These are phyloP conservation scores for Pythium apleroticum DNA, from an alignment of 352 stramenopile genomes.

Conservation along the genomic window DNA sequence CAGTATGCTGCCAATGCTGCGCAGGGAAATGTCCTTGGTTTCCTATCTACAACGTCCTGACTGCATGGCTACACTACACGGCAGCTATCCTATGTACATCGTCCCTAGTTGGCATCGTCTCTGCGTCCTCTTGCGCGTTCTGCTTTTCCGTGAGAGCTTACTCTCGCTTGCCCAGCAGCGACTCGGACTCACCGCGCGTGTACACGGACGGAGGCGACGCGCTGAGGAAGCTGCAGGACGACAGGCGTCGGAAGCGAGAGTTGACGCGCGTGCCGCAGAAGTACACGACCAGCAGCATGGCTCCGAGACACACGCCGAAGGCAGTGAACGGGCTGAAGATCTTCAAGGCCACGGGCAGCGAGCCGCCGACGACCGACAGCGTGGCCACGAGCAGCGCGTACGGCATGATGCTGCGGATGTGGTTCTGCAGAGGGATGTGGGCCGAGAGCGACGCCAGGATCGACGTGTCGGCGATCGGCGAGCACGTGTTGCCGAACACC, in stretches of 20 bases:
- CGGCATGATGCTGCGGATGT: slow-evolving; percentile 83
- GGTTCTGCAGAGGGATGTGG: slow-evolving; percentile 75
- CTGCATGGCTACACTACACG: background rate
- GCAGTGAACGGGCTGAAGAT: slow-evolving; percentile 78
- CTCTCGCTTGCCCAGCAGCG: slow-evolving; percentile 40
- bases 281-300: slow-evolving; percentile 74
- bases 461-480: slow-evolving; percentile 93
- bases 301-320: slow-evolving; percentile 71
- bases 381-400: slow-evolving; percentile 76
- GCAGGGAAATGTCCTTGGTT: background rate
- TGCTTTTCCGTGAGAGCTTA: too few relatives aligned
- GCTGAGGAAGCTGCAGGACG: slow-evolving; percentile 72
- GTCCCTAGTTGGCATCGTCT: background rate
- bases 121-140: too few relatives aligned
- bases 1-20: background rate
- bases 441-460: slow-evolving; percentile 85
- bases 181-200: slow-evolving; percentile 43
- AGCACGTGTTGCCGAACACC: slow-evolving; percentile 89
- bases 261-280: slow-evolving; percentile 81
- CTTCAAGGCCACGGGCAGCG: slow-evolving; percentile 69
- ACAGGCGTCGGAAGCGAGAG: slow-evolving; percentile 72
- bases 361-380: slow-evolving; percentile 67
- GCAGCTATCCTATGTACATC: background rate
- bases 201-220: slow-evolving; percentile 59
- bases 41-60: background rate